Evolutionary conservation across 441 rosid genomes (phyloP).

Genomic region (Euphorbia celastroides): DNA sequence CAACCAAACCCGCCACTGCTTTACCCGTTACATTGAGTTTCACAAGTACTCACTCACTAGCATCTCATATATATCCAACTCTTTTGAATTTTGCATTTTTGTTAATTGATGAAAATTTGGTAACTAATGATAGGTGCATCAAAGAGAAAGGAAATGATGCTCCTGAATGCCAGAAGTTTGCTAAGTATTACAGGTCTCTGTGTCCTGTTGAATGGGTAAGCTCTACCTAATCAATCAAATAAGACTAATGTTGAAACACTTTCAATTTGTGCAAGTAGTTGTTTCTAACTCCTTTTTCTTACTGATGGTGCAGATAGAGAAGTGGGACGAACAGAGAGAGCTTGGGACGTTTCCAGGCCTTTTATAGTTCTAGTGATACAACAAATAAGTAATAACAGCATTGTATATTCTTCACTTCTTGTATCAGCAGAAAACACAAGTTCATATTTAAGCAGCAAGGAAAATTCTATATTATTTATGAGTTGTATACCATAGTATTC

Average conservation of each 20-base stretch:
- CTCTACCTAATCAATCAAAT: not conserved
- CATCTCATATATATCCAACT: not conserved
- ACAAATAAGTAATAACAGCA: not conserved
- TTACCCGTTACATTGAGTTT: constrained; percentile 23
- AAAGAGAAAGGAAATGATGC: constrained; percentile 25
- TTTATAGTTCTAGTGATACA: too few relatives aligned
- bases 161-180: constrained; percentile 23
- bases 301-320: not conserved
- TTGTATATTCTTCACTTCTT: not conserved
- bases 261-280: not conserved
- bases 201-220: constrained; percentile 37
- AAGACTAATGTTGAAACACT: not conserved
- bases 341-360: not conserved
- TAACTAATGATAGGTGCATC: constrained; percentile 17
- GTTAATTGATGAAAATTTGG: too few relatives aligned
- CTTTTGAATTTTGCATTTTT: not conserved
- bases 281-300: not conserved
- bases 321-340: constrained; percentile 1
- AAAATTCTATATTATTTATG: too few relatives aligned
- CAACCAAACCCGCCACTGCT: constrained; percentile 31
- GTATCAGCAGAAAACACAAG: not conserved
- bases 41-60: constrained; percentile 15
- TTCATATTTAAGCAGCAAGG: not conserved
- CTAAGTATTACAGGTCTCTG: constrained; percentile 24
- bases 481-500: too few relatives aligned